A percentile compares a stretch with the other conserved stretches of the same genome.
phyloP scores from a whole-genome alignment of 2,329 filamentous ascomycete species.

The Atkinsonella texensis region DNA sequence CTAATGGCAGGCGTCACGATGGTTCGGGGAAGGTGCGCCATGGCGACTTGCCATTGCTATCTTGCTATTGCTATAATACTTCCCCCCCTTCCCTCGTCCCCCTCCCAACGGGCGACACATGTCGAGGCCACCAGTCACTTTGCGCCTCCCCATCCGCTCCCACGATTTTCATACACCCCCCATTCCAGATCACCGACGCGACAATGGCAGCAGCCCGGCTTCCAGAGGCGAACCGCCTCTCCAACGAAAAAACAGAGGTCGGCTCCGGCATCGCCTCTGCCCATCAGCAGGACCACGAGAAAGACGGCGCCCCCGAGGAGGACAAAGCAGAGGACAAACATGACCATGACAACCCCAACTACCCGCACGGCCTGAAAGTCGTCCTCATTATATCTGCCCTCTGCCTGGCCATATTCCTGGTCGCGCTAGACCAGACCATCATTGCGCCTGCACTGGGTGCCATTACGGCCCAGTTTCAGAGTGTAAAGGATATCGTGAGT shows the following conservation, averaged over 20 bases:
- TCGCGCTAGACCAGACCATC: conserved; percentile 40
- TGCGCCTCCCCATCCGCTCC: no score
- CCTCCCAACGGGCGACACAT: no score
- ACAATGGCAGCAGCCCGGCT: not conserved
- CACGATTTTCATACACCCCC: not conserved
- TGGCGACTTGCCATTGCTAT: no score
- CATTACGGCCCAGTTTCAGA: conserved; percentile 33
- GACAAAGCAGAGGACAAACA: conserved; percentile 7
- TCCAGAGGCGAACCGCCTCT: conserved; percentile 11
- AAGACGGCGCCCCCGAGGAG: not conserved
- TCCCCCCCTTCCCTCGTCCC: no score
- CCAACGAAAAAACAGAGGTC: conserved; percentile 20
- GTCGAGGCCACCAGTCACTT: no score
- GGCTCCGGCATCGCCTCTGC: conserved; percentile 12
- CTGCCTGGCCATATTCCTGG: conserved; percentile 35
- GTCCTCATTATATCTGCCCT: conserved; percentile 30
- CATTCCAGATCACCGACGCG: not conserved
- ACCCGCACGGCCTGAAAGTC: conserved; percentile 29
- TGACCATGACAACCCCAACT: conserved; percentile 14
- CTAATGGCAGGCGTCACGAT: no score
- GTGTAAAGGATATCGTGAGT: conserved; percentile 32
- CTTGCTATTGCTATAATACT: no score
- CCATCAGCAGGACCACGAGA: not conserved
- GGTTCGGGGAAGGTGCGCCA: no score
- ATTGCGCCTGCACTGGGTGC: conserved; percentile 40